These are phyloP conservation scores for Endothia cerciana DNA, from an alignment of 2,329 filamentous ascomycete genomes.

Conservation along the genomic window DNA sequence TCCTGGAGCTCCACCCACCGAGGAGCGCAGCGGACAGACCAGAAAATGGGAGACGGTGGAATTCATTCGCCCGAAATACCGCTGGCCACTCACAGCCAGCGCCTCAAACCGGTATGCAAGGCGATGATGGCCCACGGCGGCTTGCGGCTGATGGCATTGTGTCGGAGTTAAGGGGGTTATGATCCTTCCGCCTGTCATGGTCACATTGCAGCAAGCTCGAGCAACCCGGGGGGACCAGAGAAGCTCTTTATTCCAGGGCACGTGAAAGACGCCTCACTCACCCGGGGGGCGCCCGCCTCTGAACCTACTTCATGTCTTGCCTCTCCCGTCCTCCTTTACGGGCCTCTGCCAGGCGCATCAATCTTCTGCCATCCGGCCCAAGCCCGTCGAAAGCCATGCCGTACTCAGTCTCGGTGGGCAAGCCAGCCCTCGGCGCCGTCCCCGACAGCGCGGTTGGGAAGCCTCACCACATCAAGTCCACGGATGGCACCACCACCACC, in stretches of 20 bases:
- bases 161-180: too few species aligned
- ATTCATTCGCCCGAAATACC: too few species aligned
- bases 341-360: neutral
- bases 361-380: neutral
- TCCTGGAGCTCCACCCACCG: too few species aligned
- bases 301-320: conserved; percentile 7
- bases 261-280: neutral
- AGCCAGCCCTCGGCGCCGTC: conserved; percentile 40
- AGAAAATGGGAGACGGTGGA: too few species aligned
- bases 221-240: too few species aligned
- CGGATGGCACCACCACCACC: conserved; percentile 42
- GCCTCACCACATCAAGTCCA: conserved; percentile 52
- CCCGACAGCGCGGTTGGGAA: conserved; percentile 49
- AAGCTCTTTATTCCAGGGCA: neutral
- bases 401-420: conserved; percentile 39
- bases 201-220: too few species aligned
- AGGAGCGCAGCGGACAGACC: too few species aligned
- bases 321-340: neutral
- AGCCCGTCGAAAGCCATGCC: conserved; percentile 14
- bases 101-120: too few species aligned
- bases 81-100: too few species aligned
- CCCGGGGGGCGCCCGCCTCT: neutral
- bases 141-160: too few species aligned
- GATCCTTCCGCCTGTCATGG: too few species aligned
- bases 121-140: too few species aligned